Evolutionary conservation across 148 eudicot genomes (phyloP), one percentile per base, ranked within the genome.

Genomic region (Bassia scoparia): DNA sequence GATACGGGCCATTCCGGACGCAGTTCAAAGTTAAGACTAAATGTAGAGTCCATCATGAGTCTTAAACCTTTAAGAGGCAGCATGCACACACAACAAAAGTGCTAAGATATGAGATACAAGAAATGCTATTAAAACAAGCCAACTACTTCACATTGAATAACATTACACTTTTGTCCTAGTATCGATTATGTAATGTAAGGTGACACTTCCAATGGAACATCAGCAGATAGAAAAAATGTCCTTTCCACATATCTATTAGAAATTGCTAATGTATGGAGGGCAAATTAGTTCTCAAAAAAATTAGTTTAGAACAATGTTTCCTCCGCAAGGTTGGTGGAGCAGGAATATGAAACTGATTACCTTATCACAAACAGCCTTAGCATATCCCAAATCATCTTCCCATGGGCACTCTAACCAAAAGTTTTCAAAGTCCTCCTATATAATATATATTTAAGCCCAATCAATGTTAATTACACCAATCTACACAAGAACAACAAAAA

Each of bases 341-440:
- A 50, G 55, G 55, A 23, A 1, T 15, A 15, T 46, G 34, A 31
- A 54, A 60, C 50, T 8, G 76, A 61, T 60, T 75, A 91, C 97
- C 98, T 95, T 97, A 81, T 82, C 79, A 74, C 98, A 95, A 53
- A 95, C 98, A 76, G 87, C 91, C 81, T 79, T 89, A 21, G 89
- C 98, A 79, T 89, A 90, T 68, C 80, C 88, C 74, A 95, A 76
- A 80, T 95, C 98, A 61, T 87, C 93, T 79, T 91, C 98, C 98
- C 98, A 95, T 0, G 98, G 98, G 80, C 98, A 95, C 67, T 95
- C 91, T 20, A 93, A 80, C 98, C 98, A 95, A 69, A 82, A 95
- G 77, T 95, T 95, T 43, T 95, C 92, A 65, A 89, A 95, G 71
- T 88, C 97, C 83, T 95, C 98, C 98, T 95, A 77, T 46, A 79